These are phyloP conservation scores for Boletus semigastroideus DNA, from an alignment of 1,284 basidiomycete species.

Conservation along the genomic window DNA sequence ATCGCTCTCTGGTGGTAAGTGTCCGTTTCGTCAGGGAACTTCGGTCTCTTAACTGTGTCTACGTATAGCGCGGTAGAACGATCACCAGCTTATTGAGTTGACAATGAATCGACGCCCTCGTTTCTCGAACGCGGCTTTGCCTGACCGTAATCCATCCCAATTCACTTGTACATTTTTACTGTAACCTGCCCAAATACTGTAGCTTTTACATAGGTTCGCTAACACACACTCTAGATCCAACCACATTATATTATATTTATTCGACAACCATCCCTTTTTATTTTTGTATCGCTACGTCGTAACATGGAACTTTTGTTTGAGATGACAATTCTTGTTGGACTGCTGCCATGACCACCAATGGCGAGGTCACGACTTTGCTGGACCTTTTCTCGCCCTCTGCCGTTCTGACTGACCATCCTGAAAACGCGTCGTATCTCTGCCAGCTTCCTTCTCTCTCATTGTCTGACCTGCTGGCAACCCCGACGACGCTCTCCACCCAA, in stretches of 20 bases:
- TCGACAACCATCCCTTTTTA: not conserved
- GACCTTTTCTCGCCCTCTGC: constrained; percentile 28
- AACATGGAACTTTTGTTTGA: not conserved
- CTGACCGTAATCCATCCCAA: not conserved
- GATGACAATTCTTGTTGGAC: not conserved
- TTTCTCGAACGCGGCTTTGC: not conserved
- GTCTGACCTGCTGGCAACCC: constrained; percentile 66
- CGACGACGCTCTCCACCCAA: constrained; percentile 73
- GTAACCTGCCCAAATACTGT: constrained; percentile 15
- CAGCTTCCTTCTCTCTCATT: constrained; percentile 67
- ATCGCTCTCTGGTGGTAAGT: constrained; percentile 50
- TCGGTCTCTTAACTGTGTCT: constrained; percentile 15
- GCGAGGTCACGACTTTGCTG: constrained; percentile 24
- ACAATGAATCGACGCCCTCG: constrained; percentile 6
- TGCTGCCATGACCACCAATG: constrained; percentile 22
- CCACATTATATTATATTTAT: constrained; percentile 6
- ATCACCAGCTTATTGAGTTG: constrained; percentile 17
- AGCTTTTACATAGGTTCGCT: constrained; percentile 16
- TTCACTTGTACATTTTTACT: constrained; percentile 1
- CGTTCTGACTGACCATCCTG: constrained; percentile 21
- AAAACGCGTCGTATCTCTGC: constrained; percentile 53
- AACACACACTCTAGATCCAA: not conserved
- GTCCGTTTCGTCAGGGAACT: constrained; percentile 9
- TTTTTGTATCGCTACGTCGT: constrained; percentile 16
- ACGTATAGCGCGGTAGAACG: constrained; percentile 16